These are phyloP conservation scores for Thelephora aurantiotincta DNA, from an alignment of 768 basidiomycete species.

Conservation along the genomic window DNA sequence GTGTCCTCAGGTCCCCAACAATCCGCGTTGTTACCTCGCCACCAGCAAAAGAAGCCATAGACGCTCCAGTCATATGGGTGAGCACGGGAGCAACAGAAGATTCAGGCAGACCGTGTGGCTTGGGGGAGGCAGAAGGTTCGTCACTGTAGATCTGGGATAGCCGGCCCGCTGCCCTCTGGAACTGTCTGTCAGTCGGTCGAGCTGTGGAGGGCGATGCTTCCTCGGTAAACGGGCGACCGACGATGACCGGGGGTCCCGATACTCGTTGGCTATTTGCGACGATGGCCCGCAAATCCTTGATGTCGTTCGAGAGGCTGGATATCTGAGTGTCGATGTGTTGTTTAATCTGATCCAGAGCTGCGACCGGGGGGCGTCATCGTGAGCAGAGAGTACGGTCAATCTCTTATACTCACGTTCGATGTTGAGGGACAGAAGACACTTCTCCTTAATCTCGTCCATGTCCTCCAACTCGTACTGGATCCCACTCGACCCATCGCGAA, in stretches of 20 bases:
- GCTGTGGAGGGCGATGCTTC: slow-evolving; percentile 28
- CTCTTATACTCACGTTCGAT: slow-evolving; percentile 73
- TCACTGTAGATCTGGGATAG: slow-evolving; percentile 32
- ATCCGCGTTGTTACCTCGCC: slow-evolving; percentile 48
- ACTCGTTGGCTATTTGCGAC: slow-evolving; percentile 43
- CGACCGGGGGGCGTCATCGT: neutral
- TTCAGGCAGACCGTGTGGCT: slow-evolving; percentile 10
- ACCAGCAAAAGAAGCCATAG: slow-evolving; percentile 57
- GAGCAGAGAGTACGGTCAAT: neutral
- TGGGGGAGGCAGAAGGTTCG: slow-evolving; percentile 14
- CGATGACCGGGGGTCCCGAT: slow-evolving; percentile 33
- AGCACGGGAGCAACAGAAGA: slow-evolving; percentile 24
- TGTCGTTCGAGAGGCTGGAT: slow-evolving; percentile 66
- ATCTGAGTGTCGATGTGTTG: slow-evolving; percentile 95
- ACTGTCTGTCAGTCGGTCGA: slow-evolving; percentile 65
- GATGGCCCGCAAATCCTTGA: slow-evolving; percentile 71
- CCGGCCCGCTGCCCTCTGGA: slow-evolving; percentile 58
- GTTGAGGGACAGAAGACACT: slow-evolving; percentile 79
- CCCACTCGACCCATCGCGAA: slow-evolving; percentile 82
- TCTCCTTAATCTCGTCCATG: slow-evolving; percentile 82
- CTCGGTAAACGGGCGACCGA: slow-evolving; percentile 36
- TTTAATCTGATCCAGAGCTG: slow-evolving; percentile 96
- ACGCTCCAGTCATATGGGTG: slow-evolving; percentile 57
- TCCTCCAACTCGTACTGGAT: slow-evolving; percentile 96
- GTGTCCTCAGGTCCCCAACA: slow-evolving; percentile 72